Evolutionary conservation across 306 rosid genomes (phyloP).

Genomic region (Trichosanthes cucumerina): DNA sequence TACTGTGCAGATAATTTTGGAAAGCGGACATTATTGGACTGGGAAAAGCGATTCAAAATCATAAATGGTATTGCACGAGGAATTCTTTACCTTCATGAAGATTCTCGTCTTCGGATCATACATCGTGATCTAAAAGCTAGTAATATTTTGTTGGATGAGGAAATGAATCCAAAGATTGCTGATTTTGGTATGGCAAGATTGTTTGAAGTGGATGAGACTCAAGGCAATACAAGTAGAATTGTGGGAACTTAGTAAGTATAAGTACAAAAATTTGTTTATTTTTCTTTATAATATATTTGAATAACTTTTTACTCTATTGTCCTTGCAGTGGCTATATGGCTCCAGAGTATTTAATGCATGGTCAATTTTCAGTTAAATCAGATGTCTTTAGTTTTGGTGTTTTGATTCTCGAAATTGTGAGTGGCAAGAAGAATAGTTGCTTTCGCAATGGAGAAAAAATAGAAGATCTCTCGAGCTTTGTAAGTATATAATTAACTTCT

Average conservation of each 20-base stretch:
- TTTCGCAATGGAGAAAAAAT: neutral
- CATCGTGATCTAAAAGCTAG: slow-evolving; percentile 73
- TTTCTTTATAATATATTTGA: neutral
- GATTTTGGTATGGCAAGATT: slow-evolving; percentile 80
- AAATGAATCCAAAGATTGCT: slow-evolving; percentile 53
- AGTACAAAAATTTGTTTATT: neutral
- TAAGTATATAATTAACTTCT: neutral
- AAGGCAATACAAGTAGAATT: slow-evolving; percentile 37
- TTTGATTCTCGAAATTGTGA: slow-evolving; percentile 34
- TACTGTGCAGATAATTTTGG: neutral
- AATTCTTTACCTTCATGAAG: slow-evolving; percentile 54
- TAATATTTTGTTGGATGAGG: slow-evolving; percentile 41
- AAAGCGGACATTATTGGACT: slow-evolving; percentile 21
- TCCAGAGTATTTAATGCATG: slow-evolving; percentile 38
- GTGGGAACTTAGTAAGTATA: slow-evolving; percentile 62
- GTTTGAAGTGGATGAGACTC: slow-evolving; percentile 29
- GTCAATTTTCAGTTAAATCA: slow-evolving; percentile 28
- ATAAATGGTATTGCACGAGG: slow-evolving; percentile 51
- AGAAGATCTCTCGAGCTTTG: neutral
- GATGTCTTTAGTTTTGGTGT: slow-evolving; percentile 48
- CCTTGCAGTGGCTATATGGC: slow-evolving; percentile 43
- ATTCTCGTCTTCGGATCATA: slow-evolving; percentile 49
- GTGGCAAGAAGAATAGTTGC: slow-evolving; percentile 15
- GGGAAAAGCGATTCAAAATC: slow-evolving; percentile 40
- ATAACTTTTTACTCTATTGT: neutral